Evolutionary conservation across 495 filamentous ascomycete species (phyloP).

Genomic region (Friedmanniomyces simplex): DNA sequence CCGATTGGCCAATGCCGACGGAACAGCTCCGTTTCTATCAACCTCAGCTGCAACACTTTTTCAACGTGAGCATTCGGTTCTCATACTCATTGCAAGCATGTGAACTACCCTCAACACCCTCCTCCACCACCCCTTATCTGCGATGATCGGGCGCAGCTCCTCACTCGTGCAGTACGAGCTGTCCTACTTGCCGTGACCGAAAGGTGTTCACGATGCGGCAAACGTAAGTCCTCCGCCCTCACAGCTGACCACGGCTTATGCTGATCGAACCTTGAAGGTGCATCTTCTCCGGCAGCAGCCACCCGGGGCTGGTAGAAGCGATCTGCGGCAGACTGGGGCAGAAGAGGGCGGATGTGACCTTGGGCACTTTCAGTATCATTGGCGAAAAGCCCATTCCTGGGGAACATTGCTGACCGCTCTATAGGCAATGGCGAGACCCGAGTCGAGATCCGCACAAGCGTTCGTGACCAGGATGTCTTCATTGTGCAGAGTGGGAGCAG

Average conservation of each 20-base stretch:
- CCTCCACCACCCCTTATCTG: neutral
- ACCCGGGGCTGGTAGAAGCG: slow-evolving; percentile 55
- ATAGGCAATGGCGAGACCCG: slow-evolving; percentile 82
- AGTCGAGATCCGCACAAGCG: slow-evolving; percentile 84
- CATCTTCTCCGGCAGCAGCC: slow-evolving; percentile 63
- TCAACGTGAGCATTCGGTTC: neutral
- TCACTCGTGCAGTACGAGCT: neutral
- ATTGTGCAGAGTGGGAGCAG: slow-evolving; percentile 94
- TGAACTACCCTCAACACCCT: neutral
- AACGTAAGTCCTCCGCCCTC: neutral
- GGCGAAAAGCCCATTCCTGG: neutral
- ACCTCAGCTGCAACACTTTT: neutral
- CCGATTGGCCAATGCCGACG: neutral
- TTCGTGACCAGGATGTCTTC: slow-evolving; percentile 97
- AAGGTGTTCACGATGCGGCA: neutral
- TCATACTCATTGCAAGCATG: neutral
- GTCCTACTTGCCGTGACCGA: neutral
- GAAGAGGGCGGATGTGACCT: slow-evolving; percentile 50
- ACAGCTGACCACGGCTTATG: no score
- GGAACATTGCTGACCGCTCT: neutral
- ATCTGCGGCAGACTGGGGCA: slow-evolving; percentile 66
- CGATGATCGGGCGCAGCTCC: neutral
- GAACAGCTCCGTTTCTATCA: neutral
- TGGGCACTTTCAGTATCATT: slow-evolving; percentile 50
- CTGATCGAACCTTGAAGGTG: slow-evolving; percentile 22